phyloP scores from a whole-genome alignment of 2,329 filamentous ascomycete species.

The Colletotrichum sidae region DNA sequence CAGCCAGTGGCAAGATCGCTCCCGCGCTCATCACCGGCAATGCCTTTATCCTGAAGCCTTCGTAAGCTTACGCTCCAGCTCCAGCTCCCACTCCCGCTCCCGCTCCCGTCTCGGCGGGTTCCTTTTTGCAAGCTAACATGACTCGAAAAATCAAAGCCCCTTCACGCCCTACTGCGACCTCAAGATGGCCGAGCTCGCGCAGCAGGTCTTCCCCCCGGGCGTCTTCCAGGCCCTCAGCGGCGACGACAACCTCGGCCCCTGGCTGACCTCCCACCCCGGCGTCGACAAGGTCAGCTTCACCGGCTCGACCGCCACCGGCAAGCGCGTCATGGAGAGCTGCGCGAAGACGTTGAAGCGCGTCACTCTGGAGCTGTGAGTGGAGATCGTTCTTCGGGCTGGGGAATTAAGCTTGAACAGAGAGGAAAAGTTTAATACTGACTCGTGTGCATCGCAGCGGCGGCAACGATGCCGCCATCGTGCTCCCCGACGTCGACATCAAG shows the following conservation, averaged over 20 bases:
- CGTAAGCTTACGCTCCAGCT: too few species aligned
- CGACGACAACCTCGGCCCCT: conserved; percentile 69
- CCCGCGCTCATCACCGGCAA: conserved; percentile 70
- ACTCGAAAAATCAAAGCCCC: conserved; percentile 43
- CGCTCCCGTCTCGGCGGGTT: background rate
- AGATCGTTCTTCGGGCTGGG: conserved; percentile 37
- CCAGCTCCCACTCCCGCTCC: background rate
- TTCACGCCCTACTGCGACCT: conserved; percentile 69
- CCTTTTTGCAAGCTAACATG: conserved; percentile 35
- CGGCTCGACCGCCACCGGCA: conserved; percentile 69
- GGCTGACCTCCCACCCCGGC: conserved; percentile 68
- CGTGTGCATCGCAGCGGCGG: conserved; percentile 53
- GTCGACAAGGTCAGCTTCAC: conserved; percentile 75
- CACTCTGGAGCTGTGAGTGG: conserved; percentile 64
- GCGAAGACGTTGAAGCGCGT: conserved; percentile 69
- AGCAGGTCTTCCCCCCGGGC: conserved; percentile 69
- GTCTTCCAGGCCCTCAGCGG: conserved; percentile 72
- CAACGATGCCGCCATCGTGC: conserved; percentile 71
- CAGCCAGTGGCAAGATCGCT: conserved; percentile 63
- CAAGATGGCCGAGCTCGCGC: conserved; percentile 69
- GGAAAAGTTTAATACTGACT: background rate
- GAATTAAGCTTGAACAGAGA: conserved; percentile 3
- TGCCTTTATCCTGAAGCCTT: conserved; percentile 67
- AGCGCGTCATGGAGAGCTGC: conserved; percentile 69
- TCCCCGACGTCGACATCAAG: conserved; percentile 65